Evolutionary conservation across 225 moss, liverwort and hornwort species (phyloP).

Genomic region (Straminergon stramineum): DNA sequence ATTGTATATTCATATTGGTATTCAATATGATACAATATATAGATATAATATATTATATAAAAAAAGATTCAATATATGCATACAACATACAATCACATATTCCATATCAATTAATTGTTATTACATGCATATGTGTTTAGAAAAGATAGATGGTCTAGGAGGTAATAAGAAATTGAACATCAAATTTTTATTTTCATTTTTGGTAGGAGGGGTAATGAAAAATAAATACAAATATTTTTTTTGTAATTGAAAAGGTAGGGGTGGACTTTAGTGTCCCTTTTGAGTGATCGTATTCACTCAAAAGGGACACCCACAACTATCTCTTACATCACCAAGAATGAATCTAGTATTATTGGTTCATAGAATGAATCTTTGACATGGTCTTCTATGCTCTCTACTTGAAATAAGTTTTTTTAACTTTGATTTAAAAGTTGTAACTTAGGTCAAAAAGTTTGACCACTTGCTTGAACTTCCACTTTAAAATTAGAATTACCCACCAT

Average conservation of each 20-base stretch:
- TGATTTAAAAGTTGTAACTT: background rate
- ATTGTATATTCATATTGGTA: background rate
- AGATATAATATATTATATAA: background rate
- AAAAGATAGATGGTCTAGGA: background rate
- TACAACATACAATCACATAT: background rate
- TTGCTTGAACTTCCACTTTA: background rate
- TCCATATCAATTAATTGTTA: background rate
- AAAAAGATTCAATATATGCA: rapidly evolving
- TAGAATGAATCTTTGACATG: background rate
- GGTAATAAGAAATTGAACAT: background rate
- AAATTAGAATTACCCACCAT: background rate
- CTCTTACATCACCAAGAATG: background rate
- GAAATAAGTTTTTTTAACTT: background rate
- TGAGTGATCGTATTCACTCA: background rate
- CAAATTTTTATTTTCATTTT: background rate
- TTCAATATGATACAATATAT: background rate
- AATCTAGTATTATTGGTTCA: too few species aligned
- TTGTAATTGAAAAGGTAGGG: background rate
- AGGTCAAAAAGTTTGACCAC: background rate
- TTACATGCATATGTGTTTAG: background rate
- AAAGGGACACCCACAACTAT: background rate
- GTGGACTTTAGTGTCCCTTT: too few species aligned
- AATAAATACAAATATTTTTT: background rate
- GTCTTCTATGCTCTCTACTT: background rate
- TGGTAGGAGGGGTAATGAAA: background rate